Conservation (phyloP, 164 flowering plant species). For the Litsea cubeba region DNA sequence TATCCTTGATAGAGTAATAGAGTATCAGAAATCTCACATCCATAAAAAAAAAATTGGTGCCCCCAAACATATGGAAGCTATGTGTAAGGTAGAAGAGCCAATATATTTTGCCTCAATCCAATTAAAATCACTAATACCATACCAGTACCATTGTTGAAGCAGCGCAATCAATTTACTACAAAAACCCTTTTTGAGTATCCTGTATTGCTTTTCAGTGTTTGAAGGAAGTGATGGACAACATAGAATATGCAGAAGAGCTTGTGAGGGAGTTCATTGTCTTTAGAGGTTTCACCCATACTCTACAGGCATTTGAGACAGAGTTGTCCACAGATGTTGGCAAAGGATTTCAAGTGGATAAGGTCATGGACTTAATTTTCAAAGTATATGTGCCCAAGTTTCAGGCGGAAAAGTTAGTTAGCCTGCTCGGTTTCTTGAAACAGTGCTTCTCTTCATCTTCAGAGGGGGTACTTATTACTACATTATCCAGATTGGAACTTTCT, state of each 20-base stretch:
- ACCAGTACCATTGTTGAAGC: not conserved
- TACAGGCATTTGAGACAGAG: conserved; percentile 71
- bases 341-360: conserved; percentile 85
- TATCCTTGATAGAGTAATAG: too few species aligned
- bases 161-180: not conserved
- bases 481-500: conserved; percentile 69
- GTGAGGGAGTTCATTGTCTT: conserved; percentile 86
- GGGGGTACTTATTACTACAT: conserved; percentile 31
- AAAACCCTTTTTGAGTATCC: not conserved
- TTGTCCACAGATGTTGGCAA: conserved; percentile 71
- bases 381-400: conserved; percentile 68
- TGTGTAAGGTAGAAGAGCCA: not conserved
- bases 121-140: not conserved
- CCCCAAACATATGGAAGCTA: too few species aligned
- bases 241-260: conserved; percentile 86
- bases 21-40: too few species aligned
- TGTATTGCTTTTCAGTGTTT: not conserved
- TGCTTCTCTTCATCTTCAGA: conserved; percentile 57
- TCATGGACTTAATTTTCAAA: conserved; percentile 68
- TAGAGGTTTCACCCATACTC: conserved; percentile 76
- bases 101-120: not conserved
- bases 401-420: conserved; percentile 55
- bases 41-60: too few species aligned
- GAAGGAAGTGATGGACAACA: conserved; percentile 58
- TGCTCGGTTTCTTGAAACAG: conserved; percentile 63